phyloP scores from a whole-genome alignment of 768 basidiomycete genomes.

The Kwoniella europaea region DNA sequence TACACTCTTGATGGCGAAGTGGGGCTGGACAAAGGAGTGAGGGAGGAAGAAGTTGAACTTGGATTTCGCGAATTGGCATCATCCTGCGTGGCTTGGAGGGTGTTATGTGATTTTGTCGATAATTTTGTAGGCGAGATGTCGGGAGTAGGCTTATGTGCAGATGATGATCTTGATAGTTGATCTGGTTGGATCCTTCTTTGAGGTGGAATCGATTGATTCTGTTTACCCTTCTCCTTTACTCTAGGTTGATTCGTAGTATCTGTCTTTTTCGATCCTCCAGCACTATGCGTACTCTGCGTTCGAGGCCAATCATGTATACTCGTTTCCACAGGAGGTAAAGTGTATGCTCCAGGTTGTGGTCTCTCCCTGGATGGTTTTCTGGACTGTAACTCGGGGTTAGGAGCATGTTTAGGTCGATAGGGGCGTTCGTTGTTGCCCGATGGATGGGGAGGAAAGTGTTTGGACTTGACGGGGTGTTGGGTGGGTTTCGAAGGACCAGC shows the following conservation, averaged over 20 bases:
- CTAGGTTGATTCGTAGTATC: neutral
- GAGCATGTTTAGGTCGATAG: constrained; percentile 2
- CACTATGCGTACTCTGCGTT: constrained; percentile 15
- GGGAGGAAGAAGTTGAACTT: constrained; percentile 8
- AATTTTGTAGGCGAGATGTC: neutral
- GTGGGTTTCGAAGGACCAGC: neutral
- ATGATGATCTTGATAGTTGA: neutral
- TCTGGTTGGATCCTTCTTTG: neutral
- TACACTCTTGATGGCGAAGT: neutral
- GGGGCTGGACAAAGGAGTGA: constrained; percentile 17
- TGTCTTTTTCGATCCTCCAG: constrained; percentile 8
- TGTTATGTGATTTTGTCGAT: neutral
- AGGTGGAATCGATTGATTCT: neutral
- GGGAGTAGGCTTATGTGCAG: neutral
- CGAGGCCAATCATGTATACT: constrained; percentile 20
- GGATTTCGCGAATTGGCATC: neutral
- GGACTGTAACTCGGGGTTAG: neutral
- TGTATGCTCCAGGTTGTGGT: constrained; percentile 19
- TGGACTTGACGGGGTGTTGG: neutral
- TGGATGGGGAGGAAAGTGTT: neutral
- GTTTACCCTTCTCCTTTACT: neutral
- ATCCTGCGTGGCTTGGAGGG: neutral
- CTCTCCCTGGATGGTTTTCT: constrained; percentile 9
- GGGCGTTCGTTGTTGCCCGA: constrained; percentile 7
- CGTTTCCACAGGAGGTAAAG: constrained; percentile 10